Evolutionary conservation across 2,329 filamentous ascomycete species (phyloP).

Genomic region (Rhinocladiella similis): DNA sequence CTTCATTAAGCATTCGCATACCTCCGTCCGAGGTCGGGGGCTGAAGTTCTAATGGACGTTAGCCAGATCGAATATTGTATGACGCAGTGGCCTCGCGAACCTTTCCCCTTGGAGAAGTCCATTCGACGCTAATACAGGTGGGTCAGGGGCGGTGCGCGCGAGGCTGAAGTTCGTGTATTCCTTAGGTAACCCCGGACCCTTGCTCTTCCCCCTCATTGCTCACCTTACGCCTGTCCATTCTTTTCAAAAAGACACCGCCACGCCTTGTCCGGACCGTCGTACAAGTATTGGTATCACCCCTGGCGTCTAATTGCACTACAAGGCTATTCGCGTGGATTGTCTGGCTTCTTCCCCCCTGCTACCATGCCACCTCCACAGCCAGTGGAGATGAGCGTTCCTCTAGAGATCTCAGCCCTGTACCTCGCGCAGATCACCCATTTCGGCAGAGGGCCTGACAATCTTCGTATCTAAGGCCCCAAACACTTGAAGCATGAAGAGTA

Average conservation of each 20-base stretch:
- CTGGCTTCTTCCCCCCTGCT: too few relatives aligned
- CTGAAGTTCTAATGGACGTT: too few relatives aligned
- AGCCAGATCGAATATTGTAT: background rate
- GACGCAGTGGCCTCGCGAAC: background rate
- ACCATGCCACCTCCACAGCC: background rate
- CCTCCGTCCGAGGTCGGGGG: too few relatives aligned
- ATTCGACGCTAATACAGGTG: background rate
- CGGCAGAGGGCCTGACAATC: background rate
- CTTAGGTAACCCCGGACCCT: background rate
- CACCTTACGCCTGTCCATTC: too few relatives aligned
- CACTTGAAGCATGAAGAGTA: background rate
- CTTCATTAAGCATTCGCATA: too few relatives aligned
- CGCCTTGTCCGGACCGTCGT: too few relatives aligned
- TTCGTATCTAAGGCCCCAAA: background rate
- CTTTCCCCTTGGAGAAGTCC: background rate
- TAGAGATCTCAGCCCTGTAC: background rate
- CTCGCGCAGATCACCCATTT: background rate
- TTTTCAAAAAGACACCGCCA: too few relatives aligned
- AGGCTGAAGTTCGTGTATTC: background rate
- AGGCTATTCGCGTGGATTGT: background rate
- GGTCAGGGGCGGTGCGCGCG: background rate
- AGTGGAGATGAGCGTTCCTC: background rate
- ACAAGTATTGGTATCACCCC: too few relatives aligned
- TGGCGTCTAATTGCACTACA: too few relatives aligned
- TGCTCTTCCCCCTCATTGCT: too few relatives aligned